Conservation (phyloP, 1,284 basidiomycete species). For the Psilocybe mexicana region DNA sequence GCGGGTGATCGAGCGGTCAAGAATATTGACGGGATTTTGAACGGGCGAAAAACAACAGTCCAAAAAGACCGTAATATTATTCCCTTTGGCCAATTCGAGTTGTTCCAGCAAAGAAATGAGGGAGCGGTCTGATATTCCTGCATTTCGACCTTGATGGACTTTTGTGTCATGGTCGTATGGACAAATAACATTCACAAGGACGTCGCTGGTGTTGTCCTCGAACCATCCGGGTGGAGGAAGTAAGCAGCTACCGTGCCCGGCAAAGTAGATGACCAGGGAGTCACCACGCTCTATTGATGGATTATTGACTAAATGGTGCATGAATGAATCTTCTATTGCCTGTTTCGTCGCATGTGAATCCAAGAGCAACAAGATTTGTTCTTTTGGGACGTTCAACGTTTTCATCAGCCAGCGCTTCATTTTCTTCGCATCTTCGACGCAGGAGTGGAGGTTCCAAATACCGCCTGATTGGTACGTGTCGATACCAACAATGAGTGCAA, state of each 20-base stretch:
- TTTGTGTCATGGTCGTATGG: slow-evolving; percentile 62
- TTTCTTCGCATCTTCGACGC: slow-evolving; percentile 58
- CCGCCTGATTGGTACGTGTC: slow-evolving; percentile 63
- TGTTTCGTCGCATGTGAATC: slow-evolving; percentile 60
- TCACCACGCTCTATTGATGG: slow-evolving; percentile 56
- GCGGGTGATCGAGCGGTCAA: slow-evolving; percentile 47
- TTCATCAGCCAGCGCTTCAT: slow-evolving; percentile 56
- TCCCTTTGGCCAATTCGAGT: slow-evolving; percentile 54
- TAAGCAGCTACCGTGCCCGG: slow-evolving; percentile 63
- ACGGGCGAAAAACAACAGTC: slow-evolving; percentile 62
- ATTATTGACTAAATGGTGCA: slow-evolving; percentile 61
- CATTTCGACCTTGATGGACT: slow-evolving; percentile 44
- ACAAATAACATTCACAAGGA: slow-evolving; percentile 56
- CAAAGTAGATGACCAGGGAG: slow-evolving; percentile 66
- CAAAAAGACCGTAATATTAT: slow-evolving; percentile 66
- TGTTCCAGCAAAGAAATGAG: slow-evolving; percentile 57
- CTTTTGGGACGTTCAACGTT: slow-evolving; percentile 55
- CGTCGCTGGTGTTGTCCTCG: slow-evolving; percentile 32
- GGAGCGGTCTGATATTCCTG: slow-evolving; percentile 67
- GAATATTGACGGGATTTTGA: slow-evolving; percentile 36
- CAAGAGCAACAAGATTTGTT: slow-evolving; percentile 55
- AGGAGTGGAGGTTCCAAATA: slow-evolving; percentile 65
- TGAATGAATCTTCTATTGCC: slow-evolving; percentile 58
- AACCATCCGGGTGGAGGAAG: slow-evolving; percentile 59
- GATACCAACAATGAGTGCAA: slow-evolving; percentile 64